Base-by-base conservation (phyloP, 148 eudicot genomes). In the Chenopodium suecicum region DNA sequence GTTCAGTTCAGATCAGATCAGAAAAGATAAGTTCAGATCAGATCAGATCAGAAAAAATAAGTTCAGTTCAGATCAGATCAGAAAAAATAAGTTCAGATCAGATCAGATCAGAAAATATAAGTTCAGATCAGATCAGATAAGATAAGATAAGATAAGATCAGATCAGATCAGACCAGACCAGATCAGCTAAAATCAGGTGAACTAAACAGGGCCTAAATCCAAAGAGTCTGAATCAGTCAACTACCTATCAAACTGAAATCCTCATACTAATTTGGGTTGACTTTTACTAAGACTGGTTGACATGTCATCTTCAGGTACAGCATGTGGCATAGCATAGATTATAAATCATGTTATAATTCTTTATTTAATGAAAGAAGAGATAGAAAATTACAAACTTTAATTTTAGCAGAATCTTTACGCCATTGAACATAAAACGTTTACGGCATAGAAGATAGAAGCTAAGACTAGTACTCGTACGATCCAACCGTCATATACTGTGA, bases 251-350 rank as follows among this genome's bases (percentile, higher is more conserved):
- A 20, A 8, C 66, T 62, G 11, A 75, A 54, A 74, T 44, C 47
- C 67, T 41, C 44, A 5, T 75, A 20, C 41, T 32, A 74, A 44
- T 12, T 50, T 48, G 37, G 20, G 46, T 70, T 80, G 81, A 84
- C 83, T 71, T 84, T 62, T 54, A 84, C 78, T 27, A 71, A 58
- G 81, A 84, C 83, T 37, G 13, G 76, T 84, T 84, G 81, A 76
- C 83, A 70, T 46, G 14, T 70, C 69, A 19, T 32, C 12, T 76
- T 76, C 50, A 76, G 9, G 44, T 74, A 47, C 60, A 29, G 4
- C 78, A 76, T 22, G 37, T 17, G 62, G 62, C 62, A 56, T 62
- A 22, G 10, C 66, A 11, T 70, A 34, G 2, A 72, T 47, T 2
- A 19, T 72, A 20, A 14, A n/a, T n/a, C n/a, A 22, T 22, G 25